A percentile compares a stretch with the other conserved stretches of the same genome.
Conservation (phyloP, 2,329 filamentous ascomycete species). For the Aspergillus jensenii region DNA sequence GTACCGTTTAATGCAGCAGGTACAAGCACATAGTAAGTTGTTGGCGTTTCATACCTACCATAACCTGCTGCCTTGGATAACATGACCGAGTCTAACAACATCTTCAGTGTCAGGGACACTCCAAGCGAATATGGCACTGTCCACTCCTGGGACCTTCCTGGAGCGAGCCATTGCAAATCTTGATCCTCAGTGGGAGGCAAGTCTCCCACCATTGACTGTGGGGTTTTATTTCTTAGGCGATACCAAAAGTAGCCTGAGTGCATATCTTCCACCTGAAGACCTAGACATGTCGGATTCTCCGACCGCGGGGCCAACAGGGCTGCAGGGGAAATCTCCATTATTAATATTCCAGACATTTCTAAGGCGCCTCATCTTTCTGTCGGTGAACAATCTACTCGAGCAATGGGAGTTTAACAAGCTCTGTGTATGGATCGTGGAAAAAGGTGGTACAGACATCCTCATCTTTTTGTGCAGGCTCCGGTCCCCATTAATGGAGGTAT, state of each 20-base stretch:
- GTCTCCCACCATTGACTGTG: neutral
- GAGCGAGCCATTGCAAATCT: neutral
- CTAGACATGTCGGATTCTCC: neutral
- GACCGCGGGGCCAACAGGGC: neutral
- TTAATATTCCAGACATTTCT: neutral
- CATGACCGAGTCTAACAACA: neutral
- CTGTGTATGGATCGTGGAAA: neutral
- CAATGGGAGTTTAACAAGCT: neutral
- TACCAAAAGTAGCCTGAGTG: neutral
- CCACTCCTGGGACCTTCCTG: neutral
- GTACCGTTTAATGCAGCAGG: neutral
- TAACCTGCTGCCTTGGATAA: too few species aligned
- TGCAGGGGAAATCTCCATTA: neutral
- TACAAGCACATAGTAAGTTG: neutral
- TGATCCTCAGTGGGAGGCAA: neutral
- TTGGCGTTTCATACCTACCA: too few species aligned
- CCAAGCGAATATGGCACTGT: neutral
- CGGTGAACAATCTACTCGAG: neutral
- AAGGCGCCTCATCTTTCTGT: neutral
- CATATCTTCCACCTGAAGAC: neutral
- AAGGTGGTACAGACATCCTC: neutral
- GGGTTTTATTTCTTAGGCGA: accelerated
- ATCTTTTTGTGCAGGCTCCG: neutral
- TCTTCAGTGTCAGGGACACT: neutral
- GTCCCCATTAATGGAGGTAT: neutral